Conservation (phyloP, 805 yeast genomes). For the Wickerhamomyces bisporus region DNA sequence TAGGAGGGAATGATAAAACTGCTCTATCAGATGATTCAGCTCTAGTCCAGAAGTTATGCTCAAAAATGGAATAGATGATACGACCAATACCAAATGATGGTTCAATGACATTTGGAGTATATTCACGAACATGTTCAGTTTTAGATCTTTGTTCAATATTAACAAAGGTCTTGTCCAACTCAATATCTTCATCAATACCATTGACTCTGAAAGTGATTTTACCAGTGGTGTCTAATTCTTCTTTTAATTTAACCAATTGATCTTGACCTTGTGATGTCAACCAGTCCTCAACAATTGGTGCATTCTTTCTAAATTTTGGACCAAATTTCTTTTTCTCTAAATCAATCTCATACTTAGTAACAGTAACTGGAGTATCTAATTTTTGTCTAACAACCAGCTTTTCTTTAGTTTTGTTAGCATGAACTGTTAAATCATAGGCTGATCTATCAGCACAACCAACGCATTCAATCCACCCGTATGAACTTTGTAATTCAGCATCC, state of each 20-base stretch:
- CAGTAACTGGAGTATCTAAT: slow-evolving; percentile 75
- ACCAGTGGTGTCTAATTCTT: slow-evolving; percentile 56
- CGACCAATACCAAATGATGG: slow-evolving; percentile 99
- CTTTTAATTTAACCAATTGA: slow-evolving; percentile 72
- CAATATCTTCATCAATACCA: slow-evolving; percentile 61
- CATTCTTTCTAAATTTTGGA: slow-evolving; percentile 95
- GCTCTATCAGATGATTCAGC: slow-evolving; percentile 86
- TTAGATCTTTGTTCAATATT: slow-evolving; percentile 72
- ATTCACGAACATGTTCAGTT: slow-evolving; percentile 91
- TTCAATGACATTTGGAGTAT: slow-evolving; percentile 94
- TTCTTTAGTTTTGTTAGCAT: slow-evolving; percentile 90
- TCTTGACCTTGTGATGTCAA: slow-evolving; percentile 72
- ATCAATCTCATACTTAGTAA: slow-evolving; percentile 79
- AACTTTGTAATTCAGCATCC: slow-evolving; percentile 96
- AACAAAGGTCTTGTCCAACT: slow-evolving; percentile 67
- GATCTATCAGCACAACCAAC: slow-evolving; percentile 99
- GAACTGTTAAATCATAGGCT: slow-evolving; percentile 95
- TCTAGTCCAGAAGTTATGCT: slow-evolving; percentile 93
- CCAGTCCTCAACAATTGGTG: slow-evolving; percentile 85
- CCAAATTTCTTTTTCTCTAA: slow-evolving; percentile 95
- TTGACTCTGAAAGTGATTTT: slow-evolving; percentile 63
- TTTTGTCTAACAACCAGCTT: slow-evolving; percentile 92
- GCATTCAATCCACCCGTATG: slow-evolving; percentile 99
- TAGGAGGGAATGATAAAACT: slow-evolving; percentile 88
- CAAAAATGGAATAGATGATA: slow-evolving; percentile 86